Evolutionary conservation across 164 flowering plant species (phyloP), one percentile per base, ranked within the genome.

Genomic region (Piper betle): DNA sequence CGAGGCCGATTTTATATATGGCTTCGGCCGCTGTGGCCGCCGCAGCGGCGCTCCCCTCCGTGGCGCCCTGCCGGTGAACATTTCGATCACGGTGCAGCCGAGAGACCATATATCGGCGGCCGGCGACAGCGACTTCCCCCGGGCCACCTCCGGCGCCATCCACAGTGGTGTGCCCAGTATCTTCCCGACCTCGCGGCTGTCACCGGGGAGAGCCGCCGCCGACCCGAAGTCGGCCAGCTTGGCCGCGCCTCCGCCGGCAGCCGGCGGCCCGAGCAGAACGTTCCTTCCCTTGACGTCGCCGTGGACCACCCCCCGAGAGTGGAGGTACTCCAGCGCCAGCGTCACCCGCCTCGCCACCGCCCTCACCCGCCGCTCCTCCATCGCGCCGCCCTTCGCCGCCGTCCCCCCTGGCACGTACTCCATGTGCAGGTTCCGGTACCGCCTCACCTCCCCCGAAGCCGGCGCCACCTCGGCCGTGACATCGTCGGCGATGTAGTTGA

Each of bases 131-230:
- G 17, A 65, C 41, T 84, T 88, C 4, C 79, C 70, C 4, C 88
- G 67, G 3, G 80, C 57, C 4, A 82, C 88, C 73, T 88, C 96
- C 65, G 97, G 97, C 38, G 97, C 94, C 97, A 89, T 89, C 91
- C 91, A 87, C 19, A 84, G 71, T 3, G 94, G 94, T n/a, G 86
- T 87, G 18, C 97, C 97, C 6, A 82, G 75, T 3, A 82, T 75
- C 60, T 4, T 3, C 65, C 61, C 65, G 20, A 39, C 52, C 0
- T 15, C 25, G 15, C 53, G 15, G 48, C 61, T 3, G 41, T 53
- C 63, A 5, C n/a, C 5, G 41, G 62, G 12, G n/a, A 69, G 2
- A 40, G 53, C 52, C 52, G 54, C 61, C 37, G 88, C 87, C 5
- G 92, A 76, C 0, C 97, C 97, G 58, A 90, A 87, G 65, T 90